phyloP scores from a whole-genome alignment of 2,329 filamentous ascomycete species.

The Penicillium sp. region DNA sequence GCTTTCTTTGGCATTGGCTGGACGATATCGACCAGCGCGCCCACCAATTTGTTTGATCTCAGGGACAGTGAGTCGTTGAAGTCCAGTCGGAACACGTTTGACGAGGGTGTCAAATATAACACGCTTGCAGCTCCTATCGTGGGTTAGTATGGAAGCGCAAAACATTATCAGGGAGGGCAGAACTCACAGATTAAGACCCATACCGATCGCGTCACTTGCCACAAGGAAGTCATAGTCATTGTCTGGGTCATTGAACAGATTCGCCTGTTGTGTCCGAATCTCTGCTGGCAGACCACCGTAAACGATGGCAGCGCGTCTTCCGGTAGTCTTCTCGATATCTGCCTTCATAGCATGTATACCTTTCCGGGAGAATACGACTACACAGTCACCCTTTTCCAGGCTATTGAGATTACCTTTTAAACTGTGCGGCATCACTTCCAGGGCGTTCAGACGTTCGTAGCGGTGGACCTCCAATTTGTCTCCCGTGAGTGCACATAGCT shows the following conservation, averaged over 20 bases:
- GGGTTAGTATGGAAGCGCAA: constrained; percentile 10
- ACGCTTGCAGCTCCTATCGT: constrained; percentile 68
- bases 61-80: constrained; percentile 62
- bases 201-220: constrained; percentile 93
- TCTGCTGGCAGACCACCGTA: constrained; percentile 92
- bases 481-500: constrained; percentile 73
- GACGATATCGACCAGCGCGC: constrained; percentile 80
- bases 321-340: constrained; percentile 72
- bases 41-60: constrained; percentile 95
- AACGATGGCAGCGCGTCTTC: constrained; percentile 81
- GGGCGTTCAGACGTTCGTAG: constrained; percentile 78
- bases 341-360: constrained; percentile 76
- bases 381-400: constrained; percentile 82
- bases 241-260: constrained; percentile 88
- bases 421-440: constrained; percentile 64
- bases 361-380: constrained; percentile 82
- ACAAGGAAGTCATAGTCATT: constrained; percentile 95
- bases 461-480: constrained; percentile 78
- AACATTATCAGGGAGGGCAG: background rate
- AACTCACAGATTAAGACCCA: constrained; percentile 88
- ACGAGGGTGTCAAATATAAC: constrained; percentile 77
- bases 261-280: constrained; percentile 85
- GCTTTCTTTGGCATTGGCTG: constrained; percentile 46
- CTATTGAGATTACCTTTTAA: constrained; percentile 62
- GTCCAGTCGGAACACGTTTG: constrained; percentile 65